Conservation (phyloP, 2,329 filamentous ascomycete genomes). For the Aspergillus ochraceus region DNA sequence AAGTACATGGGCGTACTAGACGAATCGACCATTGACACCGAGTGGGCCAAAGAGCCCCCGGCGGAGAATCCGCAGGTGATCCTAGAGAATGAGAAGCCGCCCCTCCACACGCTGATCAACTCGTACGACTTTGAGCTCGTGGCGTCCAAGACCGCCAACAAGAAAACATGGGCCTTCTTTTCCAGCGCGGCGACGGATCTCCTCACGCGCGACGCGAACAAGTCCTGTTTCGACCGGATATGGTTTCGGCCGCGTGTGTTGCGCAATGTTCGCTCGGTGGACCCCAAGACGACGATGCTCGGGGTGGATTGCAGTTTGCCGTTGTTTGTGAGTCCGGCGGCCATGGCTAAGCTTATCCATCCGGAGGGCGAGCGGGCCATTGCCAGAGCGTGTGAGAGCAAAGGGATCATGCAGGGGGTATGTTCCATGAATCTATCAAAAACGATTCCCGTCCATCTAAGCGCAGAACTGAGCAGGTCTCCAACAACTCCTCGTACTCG, state of each 20-base stretch:
- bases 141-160: constrained; percentile 55
- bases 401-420: constrained; percentile 58
- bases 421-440: constrained; percentile 13
- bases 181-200: constrained; percentile 65
- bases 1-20: constrained; percentile 54
- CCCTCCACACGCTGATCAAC: constrained; percentile 57
- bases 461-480: constrained; percentile 41
- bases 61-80: constrained; percentile 28
- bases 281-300: constrained; percentile 56
- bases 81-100: constrained; percentile 46
- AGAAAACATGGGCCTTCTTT: constrained; percentile 70
- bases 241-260: constrained; percentile 61
- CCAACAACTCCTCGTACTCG: constrained; percentile 62
- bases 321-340: constrained; percentile 64
- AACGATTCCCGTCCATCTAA: background rate
- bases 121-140: constrained; percentile 61
- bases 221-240: constrained; percentile 55
- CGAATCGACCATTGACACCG: constrained; percentile 47
- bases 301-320: constrained; percentile 55
- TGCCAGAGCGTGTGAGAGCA: constrained; percentile 51
- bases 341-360: constrained; percentile 64
- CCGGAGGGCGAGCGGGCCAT: constrained; percentile 63
- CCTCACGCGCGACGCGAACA: constrained; percentile 59
- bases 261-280: constrained; percentile 55
- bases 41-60: constrained; percentile 47